Base-by-base conservation (phyloP, 129 eudicot genomes). In the Chrysanthemum makinoi region DNA sequence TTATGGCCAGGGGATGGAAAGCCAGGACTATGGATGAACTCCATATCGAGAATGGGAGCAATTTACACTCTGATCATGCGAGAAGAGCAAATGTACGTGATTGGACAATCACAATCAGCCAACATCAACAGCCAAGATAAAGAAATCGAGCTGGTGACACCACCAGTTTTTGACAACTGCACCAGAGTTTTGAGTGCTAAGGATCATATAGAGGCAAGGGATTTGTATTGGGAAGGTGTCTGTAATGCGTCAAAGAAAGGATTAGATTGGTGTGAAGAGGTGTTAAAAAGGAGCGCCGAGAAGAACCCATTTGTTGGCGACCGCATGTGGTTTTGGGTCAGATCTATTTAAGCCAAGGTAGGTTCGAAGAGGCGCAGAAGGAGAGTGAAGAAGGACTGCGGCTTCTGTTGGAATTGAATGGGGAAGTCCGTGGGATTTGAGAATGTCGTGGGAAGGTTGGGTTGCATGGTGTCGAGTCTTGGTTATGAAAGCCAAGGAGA, bases 401-500 rank as follows among this genome's bases (percentile, higher is more conserved):
- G 68, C 80, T 87, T 56, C 49, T 95, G 65, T 24, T 95, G 65
- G 89, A 88, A n/a, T n/a, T n/a, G n/a, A n/a, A 62, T 95, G 99
- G 99, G 99, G 94, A 7, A 90, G 97, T 77, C 97, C 99, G 12
- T 90, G 99, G 99, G 99, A 95, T 71, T 90, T 90, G 75, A 86
- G 99, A 14, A 95, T 81, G 91, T 82, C 89, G 28, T 95, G 97
- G 99, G 93, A 90, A 80, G 96, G 97, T 4, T 95, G 99, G 99
- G 71, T 95, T 54, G 88, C 99, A 18, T 90, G 97, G 99, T 70
- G 80, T 8, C 79, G 99, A 68, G 97, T 90, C 12, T 53, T 90
- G 86, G 35, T 90, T 14, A 90, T 84, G 97, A 95, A 90, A 79
- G 82, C 97, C 3, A 87, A 86, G 62, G 97, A 90, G 79, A 95